phyloP scores from a whole-genome alignment of 306 rosid species.

The Trifolium dubium region DNA sequence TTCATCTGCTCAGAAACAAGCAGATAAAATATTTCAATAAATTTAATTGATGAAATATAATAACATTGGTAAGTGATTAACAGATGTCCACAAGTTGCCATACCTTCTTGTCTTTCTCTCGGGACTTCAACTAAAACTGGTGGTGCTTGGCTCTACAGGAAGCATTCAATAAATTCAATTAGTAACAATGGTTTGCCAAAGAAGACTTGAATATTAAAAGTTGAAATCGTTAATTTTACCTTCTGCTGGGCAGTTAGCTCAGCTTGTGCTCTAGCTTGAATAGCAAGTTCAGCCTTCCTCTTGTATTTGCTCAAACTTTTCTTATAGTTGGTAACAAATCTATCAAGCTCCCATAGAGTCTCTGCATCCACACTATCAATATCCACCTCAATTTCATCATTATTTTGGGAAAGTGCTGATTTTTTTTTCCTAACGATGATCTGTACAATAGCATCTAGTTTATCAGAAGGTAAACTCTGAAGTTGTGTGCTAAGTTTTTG shows the following conservation, averaged over 20 bases:
- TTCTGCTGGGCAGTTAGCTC: conserved; percentile 50
- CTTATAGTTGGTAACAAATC: conserved; percentile 89
- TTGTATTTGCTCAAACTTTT: conserved; percentile 94
- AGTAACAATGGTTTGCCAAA: conserved; percentile 10
- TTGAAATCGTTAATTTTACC: conserved; percentile 48
- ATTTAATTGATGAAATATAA: conserved; percentile 1
- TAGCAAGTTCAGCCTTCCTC: conserved; percentile 85
- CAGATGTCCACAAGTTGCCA: conserved; percentile 15
- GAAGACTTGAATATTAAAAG: neutral
- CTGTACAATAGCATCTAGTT: conserved; percentile 81
- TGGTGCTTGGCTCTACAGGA: conserved; percentile 52
- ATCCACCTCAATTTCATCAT: conserved; percentile 94
- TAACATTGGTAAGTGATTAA: neutral
- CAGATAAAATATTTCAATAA: conserved; percentile 23
- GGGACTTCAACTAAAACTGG: conserved; percentile 44
- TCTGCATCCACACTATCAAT: conserved; percentile 90
- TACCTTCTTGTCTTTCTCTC: conserved; percentile 67
- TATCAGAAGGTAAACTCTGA: conserved; percentile 85
- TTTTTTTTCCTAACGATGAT: conserved; percentile 85
- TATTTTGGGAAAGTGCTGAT: conserved; percentile 72
- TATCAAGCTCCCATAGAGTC: conserved; percentile 97
- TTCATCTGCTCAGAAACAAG: conserved; percentile 52
- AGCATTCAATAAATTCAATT: conserved; percentile 23
- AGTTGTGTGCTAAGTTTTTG: conserved; percentile 86
- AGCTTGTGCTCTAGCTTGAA: conserved; percentile 63